Evolutionary conservation across 2,329 filamentous ascomycete genomes (phyloP).

Genomic region (Colletotrichum destructivum): DNA sequence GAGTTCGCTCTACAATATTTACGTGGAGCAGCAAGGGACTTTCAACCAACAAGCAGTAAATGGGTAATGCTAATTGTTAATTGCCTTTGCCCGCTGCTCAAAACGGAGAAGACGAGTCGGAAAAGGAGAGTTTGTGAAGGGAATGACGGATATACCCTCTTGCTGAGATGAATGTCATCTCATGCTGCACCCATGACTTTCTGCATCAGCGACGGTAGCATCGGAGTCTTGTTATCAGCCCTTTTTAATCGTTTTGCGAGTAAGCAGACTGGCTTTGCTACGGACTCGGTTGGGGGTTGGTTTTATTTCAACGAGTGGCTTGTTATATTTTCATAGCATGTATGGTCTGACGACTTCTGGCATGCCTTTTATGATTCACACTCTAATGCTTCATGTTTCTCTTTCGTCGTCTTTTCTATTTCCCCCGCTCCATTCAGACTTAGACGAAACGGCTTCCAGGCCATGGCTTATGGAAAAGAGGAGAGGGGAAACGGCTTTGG

Average conservation of each 20-base stretch:
- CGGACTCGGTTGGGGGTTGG: neutral
- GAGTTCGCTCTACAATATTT: neutral
- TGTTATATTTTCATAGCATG: neutral
- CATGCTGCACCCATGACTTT: slow-evolving; percentile 20
- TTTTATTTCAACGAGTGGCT: neutral
- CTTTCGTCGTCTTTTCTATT: too few relatives aligned
- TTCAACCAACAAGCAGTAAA: slow-evolving; percentile 35
- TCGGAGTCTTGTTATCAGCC: slow-evolving; percentile 13
- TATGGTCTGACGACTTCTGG: neutral
- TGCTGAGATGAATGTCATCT: slow-evolving; percentile 7
- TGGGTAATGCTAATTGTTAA: slow-evolving; percentile 41
- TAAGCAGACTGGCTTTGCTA: slow-evolving; percentile 13
- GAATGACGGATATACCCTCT: slow-evolving; percentile 36
- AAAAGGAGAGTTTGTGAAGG: slow-evolving; percentile 2
- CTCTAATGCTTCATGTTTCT: neutral
- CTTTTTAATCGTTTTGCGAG: slow-evolving; percentile 4
- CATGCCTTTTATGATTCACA: neutral
- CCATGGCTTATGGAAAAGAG: neutral
- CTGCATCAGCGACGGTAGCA: slow-evolving; percentile 40
- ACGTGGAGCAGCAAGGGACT: neutral
- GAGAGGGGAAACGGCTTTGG: neutral
- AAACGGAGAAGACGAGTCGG: slow-evolving; percentile 3
- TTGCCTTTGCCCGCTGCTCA: slow-evolving; percentile 27
- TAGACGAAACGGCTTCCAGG: neutral
- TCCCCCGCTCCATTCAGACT: too few relatives aligned